Conservation (phyloP, 148 eudicot genomes). For the Camellia japonica region DNA sequence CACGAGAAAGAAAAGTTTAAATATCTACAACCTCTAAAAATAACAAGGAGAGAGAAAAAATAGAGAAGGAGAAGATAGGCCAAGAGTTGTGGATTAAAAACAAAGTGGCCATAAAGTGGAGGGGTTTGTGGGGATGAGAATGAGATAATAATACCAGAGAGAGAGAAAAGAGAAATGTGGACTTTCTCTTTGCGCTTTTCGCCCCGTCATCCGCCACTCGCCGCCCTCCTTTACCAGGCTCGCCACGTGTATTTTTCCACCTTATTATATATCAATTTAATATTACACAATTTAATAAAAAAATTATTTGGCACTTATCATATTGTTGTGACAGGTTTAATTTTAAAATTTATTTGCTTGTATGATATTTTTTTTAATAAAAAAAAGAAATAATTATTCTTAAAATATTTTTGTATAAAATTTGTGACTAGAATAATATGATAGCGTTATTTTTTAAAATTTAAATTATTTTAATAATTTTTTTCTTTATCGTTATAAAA, state of each 20-base stretch:
- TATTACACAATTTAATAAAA: too few species aligned
- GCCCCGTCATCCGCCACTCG: conserved; percentile 14
- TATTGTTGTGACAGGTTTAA: too few species aligned
- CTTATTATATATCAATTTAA: background rate
- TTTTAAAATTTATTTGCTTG: too few species aligned
- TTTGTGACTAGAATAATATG: too few species aligned
- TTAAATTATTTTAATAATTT: too few species aligned
- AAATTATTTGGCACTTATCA: too few species aligned
- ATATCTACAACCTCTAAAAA: background rate
- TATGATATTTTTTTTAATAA: too few species aligned
- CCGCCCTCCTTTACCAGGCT: background rate
- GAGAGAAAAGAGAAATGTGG: background rate
- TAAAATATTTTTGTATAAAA: too few species aligned
- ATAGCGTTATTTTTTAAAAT: too few species aligned
- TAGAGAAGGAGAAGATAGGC: background rate
- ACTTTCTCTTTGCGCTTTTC: conserved; percentile 16
- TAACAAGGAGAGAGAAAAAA: background rate
- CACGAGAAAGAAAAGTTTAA: background rate
- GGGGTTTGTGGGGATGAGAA: background rate
- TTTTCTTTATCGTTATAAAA: too few species aligned
- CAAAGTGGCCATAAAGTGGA: background rate
- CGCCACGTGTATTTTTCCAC: background rate
- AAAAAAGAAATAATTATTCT: too few species aligned
- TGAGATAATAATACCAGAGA: background rate
- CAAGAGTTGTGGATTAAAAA: conserved; percentile 21